Percentiles rank a stretch among this genome's conserved stretches.
These are phyloP conservation scores for Lentinus polychrous DNA, from an alignment of 1,284 basidiomycete genomes.

Conservation along the genomic window DNA sequence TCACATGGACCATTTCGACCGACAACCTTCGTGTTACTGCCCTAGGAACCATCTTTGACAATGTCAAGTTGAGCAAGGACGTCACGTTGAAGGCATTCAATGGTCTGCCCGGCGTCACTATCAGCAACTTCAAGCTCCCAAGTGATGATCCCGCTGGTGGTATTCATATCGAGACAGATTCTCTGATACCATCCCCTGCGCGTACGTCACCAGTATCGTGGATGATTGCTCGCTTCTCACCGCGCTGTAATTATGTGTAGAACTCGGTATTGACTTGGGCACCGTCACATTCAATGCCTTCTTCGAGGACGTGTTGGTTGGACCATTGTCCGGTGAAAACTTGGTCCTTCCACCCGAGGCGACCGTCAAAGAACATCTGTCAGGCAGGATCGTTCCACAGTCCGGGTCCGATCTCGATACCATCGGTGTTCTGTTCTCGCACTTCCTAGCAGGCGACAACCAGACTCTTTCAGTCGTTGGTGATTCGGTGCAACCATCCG, in stretches of 20 bases:
- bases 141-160: constrained; percentile 61
- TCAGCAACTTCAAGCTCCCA: constrained; percentile 64
- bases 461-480: constrained; percentile 57
- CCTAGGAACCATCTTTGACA: constrained; percentile 64
- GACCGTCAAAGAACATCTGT: constrained; percentile 31
- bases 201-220: constrained; percentile 42
- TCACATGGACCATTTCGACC: constrained; percentile 70
- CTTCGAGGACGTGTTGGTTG: constrained; percentile 50
- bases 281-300: constrained; percentile 59
- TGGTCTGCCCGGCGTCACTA: constrained; percentile 58
- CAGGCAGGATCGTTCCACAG: constrained; percentile 60
- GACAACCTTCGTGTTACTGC: constrained; percentile 55
- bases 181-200: constrained; percentile 60
- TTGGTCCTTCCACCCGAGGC: constrained; percentile 35
- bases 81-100: constrained; percentile 71
- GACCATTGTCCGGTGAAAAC: constrained; percentile 37
- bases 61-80: constrained; percentile 57
- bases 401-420: constrained; percentile 44
- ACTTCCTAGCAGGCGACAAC: constrained; percentile 62
- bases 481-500: constrained; percentile 53
- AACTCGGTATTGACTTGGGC: constrained; percentile 70
- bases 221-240: neutral
- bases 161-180: constrained; percentile 64
- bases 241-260: constrained; percentile 23
- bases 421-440: constrained; percentile 62